phyloP scores from a whole-genome alignment of 805 yeast species.

The Yamadazyma ubonensis region DNA sequence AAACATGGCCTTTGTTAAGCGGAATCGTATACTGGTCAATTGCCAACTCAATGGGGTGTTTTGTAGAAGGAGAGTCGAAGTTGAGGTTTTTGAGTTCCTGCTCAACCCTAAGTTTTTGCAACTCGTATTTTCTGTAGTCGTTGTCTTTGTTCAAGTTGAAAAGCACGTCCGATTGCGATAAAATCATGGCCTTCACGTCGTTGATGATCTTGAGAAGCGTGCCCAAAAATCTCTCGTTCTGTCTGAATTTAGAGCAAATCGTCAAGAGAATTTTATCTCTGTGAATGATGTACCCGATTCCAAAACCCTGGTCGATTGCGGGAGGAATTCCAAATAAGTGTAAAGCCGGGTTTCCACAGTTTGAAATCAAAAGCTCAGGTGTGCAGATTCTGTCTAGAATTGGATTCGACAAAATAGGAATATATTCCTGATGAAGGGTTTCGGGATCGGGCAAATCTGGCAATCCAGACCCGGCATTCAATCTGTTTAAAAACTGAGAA shows the following conservation, averaged over 20 bases:
- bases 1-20: conserved; percentile 11
- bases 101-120: conserved; percentile 34
- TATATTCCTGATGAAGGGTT: conserved; percentile 9
- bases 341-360: conserved; percentile 90
- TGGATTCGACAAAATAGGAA: conserved; percentile 37
- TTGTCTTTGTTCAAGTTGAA: conserved; percentile 30
- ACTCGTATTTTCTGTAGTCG: conserved; percentile 30
- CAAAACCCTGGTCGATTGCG: conserved; percentile 84
- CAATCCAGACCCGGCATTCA: conserved; percentile 40
- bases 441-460: conserved; percentile 28
- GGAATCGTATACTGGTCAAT: conserved; percentile 20
- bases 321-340: conserved; percentile 91
- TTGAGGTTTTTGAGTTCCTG: conserved; percentile 32
- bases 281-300: conserved; percentile 89
- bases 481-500: conserved; percentile 34
- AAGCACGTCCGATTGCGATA: conserved; percentile 34
- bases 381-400: conserved; percentile 31
- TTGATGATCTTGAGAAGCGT: conserved; percentile 62
- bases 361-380: conserved; percentile 57
- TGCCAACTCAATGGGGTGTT: conserved; percentile 25
- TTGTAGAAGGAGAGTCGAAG: conserved; percentile 21
- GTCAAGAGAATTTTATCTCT: conserved; percentile 75
- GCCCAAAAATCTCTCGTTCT: conserved; percentile 72
- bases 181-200: conserved; percentile 55
- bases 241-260: conserved; percentile 84